Conservation (phyloP, 73 alveolate genomes). For the Durusdinium trenchii region DNA sequence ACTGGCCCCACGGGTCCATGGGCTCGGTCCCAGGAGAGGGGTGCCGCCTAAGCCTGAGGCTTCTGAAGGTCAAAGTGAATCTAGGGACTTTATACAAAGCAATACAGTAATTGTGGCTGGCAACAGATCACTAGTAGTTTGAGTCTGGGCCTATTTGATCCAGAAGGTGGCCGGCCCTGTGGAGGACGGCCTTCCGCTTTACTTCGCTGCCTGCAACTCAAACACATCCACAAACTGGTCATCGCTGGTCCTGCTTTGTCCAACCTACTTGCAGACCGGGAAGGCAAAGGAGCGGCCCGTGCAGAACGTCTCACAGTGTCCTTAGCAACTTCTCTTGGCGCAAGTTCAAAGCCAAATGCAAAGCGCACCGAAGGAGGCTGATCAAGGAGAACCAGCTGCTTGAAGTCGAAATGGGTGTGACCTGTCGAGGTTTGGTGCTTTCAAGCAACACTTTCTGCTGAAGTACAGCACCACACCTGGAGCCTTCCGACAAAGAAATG, state of each 20-base stretch:
- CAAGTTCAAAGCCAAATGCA: background rate
- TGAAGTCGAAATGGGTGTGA: conserved; percentile 78
- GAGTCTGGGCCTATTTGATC: conserved; percentile 39
- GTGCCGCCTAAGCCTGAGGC: too few relatives aligned
- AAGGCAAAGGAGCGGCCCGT: conserved; percentile 53
- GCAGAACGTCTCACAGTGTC: conserved; percentile 40
- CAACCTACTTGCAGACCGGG: conserved; percentile 57
- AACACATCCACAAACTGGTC: background rate
- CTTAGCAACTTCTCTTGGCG: background rate
- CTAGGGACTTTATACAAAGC: too few relatives aligned
- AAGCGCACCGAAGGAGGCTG: conserved; percentile 91
- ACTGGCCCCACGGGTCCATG: too few relatives aligned
- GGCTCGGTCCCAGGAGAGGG: too few relatives aligned
- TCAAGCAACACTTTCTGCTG: background rate
- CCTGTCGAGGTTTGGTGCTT: background rate
- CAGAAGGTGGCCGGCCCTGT: conserved; percentile 41
- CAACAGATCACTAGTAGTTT: too few relatives aligned
- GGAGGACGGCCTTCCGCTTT: background rate
- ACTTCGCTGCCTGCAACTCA: background rate
- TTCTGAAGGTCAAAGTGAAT: too few relatives aligned
- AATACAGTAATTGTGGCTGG: too few relatives aligned
- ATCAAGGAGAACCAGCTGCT: conserved; percentile 82
- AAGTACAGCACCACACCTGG: conserved; percentile 24
- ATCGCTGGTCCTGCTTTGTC: background rate
- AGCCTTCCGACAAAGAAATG: conserved; percentile 89